Base-by-base conservation (phyloP, 192 early-diverging fungal species). In the Paraglomus brasilianum region DNA sequence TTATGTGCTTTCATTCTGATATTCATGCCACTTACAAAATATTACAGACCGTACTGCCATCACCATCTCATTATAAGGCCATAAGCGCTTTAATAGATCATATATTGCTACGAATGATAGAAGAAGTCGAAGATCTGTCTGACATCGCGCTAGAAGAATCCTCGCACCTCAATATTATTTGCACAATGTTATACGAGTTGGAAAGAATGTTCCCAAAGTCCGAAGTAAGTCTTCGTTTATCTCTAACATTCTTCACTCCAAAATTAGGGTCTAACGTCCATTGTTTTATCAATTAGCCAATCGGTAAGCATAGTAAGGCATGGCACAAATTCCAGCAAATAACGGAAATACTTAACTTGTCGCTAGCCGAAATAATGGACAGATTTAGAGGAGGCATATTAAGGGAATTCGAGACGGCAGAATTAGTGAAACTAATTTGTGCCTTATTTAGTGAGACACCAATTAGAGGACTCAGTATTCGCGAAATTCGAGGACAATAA, bases 391-490 rank as follows among this genome's bases (percentile, higher is more conserved):
- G 71, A 11, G 75, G 77, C 7, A 70, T 78, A 30, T 59, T 87
- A 8, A 60, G 71, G 21, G 75, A 76, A 72, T 87, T 87, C 51
- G 57, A 69, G 8, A 77, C 69, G 8, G 49, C 65, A 1, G 85
- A 87, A 53, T 69, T 87, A n/a, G 71, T 74, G 14, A 60, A 73
- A 9, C 67, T 87, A 2, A 19, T 87, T 0, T 80, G 81, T 57
- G 81, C 86, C 5, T 53, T 87, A 15, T 87, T 87, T 72, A 83
- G 85, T 3, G 83, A 86, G 45, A 81, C 85, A 30, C 69, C 75
- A 4, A 63, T 85, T 10, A 74, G 85, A 21, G 71, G 78, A 38
- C 59, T 64, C 21, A 82, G 78, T 58, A 47, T 87, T 1, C 45
- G 75, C n/a, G 85, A 87, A 71, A 87, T 87, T 47, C 62, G 46